Evolutionary conservation across 352 stramenopile species (phyloP), one percentile per base, ranked within the genome.

Genomic region (Globisporangium sylvaticum): DNA sequence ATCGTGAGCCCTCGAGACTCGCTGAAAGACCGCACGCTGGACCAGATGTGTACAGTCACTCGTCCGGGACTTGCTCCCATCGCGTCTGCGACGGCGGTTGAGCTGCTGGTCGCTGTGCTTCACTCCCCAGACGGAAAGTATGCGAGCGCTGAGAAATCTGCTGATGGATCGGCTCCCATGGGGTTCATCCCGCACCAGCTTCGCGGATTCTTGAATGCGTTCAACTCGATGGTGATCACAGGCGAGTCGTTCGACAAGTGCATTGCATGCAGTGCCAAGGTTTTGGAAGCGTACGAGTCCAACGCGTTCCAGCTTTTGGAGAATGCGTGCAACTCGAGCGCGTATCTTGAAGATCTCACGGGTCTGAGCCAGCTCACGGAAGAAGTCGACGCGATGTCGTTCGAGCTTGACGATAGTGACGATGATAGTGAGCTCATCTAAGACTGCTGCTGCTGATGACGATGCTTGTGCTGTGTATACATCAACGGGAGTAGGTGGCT

Each of bases 31-130:
- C 91, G 97, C 12, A 99, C 97, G 8, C 65, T 99, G 12, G 98
- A 99, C 76, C 97, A 99, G 84, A 98, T 99, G 89, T 99, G 98
- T 73, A 99, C 98, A 1, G 97, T 99, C 2, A 99, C 98, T 37
- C 84, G 98, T 14, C 97, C 98, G 4, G 98, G 98, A 7, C 81
- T 99, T 14, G 91, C 94, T 6, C 90, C 91, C 2, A 97, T 98
- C 32, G 94, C 95, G 18, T 86, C 91, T 34, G 90, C 90, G 2
- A 98, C 98, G 34, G 96, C 96, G 0, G 97, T 98, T 0, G 98
- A 99, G 69, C 74, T 99, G 39, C 83, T 98, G 22, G 95, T 99
- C 10, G 90, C 91, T 7, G 74, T 99, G 37, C 83, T 99, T 59
- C 97, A 99, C 64, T 95, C 98, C 22, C 85, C 92, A 5, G 68